These are phyloP conservation scores for Parietichytrium sp. DNA, from an alignment of 108 stramenopile species.

Conservation along the genomic window DNA sequence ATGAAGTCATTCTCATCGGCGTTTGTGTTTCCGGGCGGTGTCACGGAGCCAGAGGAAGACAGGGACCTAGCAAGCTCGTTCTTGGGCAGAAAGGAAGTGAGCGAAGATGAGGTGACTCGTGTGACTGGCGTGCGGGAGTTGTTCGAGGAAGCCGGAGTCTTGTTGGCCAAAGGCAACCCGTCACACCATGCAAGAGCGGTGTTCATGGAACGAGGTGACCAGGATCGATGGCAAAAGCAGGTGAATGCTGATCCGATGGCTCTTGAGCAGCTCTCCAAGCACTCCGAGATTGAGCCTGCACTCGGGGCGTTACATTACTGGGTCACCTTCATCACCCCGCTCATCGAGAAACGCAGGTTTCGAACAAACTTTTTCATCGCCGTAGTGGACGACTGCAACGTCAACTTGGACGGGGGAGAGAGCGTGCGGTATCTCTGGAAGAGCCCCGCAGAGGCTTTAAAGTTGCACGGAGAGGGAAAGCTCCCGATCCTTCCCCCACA, in stretches of 20 bases:
- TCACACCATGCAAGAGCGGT: background rate
- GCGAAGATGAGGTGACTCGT: background rate
- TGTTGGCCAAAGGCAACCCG: background rate
- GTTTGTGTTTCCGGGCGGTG: slow-evolving; percentile 22
- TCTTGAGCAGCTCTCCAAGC: background rate
- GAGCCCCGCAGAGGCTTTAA: background rate
- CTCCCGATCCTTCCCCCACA: background rate
- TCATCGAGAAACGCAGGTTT: background rate
- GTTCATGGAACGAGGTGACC: background rate
- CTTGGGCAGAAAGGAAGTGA: background rate
- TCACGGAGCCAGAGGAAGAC: background rate
- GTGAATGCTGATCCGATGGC: background rate
- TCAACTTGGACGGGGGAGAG: slow-evolving; percentile 1
- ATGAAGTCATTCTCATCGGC: slow-evolving; percentile 30
- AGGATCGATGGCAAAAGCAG: background rate
- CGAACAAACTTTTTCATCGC: background rate
- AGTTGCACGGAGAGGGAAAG: background rate
- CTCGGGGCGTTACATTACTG: slow-evolving; percentile 8
- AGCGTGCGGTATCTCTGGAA: slow-evolving; percentile 14
- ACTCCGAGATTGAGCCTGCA: no score
- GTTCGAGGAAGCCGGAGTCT: slow-evolving; percentile 22
- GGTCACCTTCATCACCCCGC: slow-evolving; percentile 27
- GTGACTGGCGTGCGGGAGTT: slow-evolving; percentile 20
- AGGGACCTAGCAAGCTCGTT: background rate
- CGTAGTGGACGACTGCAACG: background rate